Conservation (phyloP, 2,329 filamentous ascomycete genomes). For the Cordyceps farinosa region DNA sequence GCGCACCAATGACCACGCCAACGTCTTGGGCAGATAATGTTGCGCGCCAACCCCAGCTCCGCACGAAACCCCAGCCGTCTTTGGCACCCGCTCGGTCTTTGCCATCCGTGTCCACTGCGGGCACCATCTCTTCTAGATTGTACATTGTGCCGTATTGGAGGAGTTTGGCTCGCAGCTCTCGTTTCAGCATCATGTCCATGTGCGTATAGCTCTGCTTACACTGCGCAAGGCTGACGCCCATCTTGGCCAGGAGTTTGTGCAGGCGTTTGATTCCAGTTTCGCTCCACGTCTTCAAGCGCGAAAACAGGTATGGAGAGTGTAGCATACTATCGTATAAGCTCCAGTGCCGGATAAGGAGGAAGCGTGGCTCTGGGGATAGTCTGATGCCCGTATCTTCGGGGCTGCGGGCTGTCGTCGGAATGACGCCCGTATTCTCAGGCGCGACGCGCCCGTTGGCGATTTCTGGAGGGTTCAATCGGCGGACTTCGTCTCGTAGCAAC, state of each 20-base stretch:
- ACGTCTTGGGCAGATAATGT: conserved; percentile 92
- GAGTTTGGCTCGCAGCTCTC: conserved; percentile 77
- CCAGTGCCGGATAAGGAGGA: conserved; percentile 92
- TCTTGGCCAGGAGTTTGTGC: conserved; percentile 93
- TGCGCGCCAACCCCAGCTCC: conserved; percentile 96
- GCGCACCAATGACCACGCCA: conserved; percentile 84
- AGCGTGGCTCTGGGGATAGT: conserved; percentile 87
- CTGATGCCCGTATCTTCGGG: conserved; percentile 91
- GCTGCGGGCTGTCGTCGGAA: conserved; percentile 81
- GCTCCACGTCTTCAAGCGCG: conserved; percentile 89
- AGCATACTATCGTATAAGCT: conserved; percentile 98
- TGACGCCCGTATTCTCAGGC: conserved; percentile 71
- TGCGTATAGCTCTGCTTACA: conserved; percentile 95
- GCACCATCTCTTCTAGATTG: conserved; percentile 89
- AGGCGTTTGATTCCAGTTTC: conserved; percentile 83
- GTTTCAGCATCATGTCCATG: conserved; percentile 97
- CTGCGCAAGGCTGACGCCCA: conserved; percentile 91
- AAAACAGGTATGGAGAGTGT: conserved; percentile 91
- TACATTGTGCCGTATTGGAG: conserved; percentile 91
- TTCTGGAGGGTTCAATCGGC: conserved; percentile 81
- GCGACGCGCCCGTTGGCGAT: conserved; percentile 57
- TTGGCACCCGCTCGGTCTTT: conserved; percentile 68
- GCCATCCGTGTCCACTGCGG: conserved; percentile 68
- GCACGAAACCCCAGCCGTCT: conserved; percentile 94
- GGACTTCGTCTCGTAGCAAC: conserved; percentile 86